These are phyloP conservation scores for Salinomyces thailandicus DNA, from an alignment of 2,329 filamentous ascomycete species.

Conservation along the genomic window DNA sequence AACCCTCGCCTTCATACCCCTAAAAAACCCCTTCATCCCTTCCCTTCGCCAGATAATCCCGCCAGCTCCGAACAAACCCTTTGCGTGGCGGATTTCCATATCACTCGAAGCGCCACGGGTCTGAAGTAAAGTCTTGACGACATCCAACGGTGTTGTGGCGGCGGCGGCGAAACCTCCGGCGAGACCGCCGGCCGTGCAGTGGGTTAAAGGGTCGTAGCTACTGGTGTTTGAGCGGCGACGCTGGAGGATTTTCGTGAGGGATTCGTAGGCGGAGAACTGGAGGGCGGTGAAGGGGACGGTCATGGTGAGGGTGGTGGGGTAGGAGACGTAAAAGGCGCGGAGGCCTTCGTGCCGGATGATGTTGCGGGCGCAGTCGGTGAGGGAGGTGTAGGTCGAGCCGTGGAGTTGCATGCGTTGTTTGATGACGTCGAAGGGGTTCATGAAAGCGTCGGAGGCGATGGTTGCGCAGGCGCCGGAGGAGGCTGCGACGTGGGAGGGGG, in stretches of 20 bases:
- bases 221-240: conserved; percentile 31
- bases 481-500: conserved; percentile 55
- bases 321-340: conserved; percentile 92
- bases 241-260: conserved; percentile 88
- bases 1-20: conserved; percentile 80
- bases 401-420: conserved; percentile 99
- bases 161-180: conserved; percentile 90
- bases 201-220: conserved; percentile 82
- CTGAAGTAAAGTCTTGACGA: conserved; percentile 95
- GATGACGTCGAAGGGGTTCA: conserved; percentile 99
- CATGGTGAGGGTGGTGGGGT: conserved; percentile 96
- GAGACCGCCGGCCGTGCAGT: conserved; percentile 83
- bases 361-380: conserved; percentile 75
- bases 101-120: conserved; percentile 79
- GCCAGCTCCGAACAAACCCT: conserved; percentile 68
- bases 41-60: conserved; percentile 73
- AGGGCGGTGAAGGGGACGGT: conserved; percentile 95
- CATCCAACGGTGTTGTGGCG: conserved; percentile 90
- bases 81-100: conserved; percentile 72
- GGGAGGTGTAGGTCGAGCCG: conserved; percentile 81
- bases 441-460: conserved; percentile 92
- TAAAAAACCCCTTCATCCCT: conserved; percentile 80
- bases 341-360: conserved; percentile 83
- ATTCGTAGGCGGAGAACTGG: conserved; percentile 96
- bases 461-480: conserved; percentile 90